These are phyloP conservation scores for Hibiscus trionum DNA, from an alignment of 345 rosid species.

Conservation along the genomic window DNA sequence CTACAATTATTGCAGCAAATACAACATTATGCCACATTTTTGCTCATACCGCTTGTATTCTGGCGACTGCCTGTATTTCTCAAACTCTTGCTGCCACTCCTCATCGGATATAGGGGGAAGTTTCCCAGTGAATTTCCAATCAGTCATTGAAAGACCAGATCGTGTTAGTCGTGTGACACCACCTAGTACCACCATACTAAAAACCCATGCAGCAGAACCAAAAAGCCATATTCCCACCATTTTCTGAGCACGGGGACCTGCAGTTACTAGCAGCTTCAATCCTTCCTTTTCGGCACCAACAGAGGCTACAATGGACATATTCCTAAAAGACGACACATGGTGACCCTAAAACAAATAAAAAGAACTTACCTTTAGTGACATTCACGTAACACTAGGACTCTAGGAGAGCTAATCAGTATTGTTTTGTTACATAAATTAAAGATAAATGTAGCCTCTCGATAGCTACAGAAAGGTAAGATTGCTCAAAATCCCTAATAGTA, in stretches of 20 bases:
- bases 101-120: constrained; percentile 82
- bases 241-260: constrained; percentile 80
- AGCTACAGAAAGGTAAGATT: not conserved
- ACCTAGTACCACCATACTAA: constrained; percentile 87
- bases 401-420: not conserved
- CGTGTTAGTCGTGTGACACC: constrained; percentile 80
- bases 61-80: constrained; percentile 80
- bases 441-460: not conserved
- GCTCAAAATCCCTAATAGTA: not conserved
- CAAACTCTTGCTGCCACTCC: constrained; percentile 78
- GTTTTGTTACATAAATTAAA: not conserved
- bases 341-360: constrained; percentile 37
- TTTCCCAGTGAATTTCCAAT: constrained; percentile 80
- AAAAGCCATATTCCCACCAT: constrained; percentile 90
- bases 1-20: not conserved
- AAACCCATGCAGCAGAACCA: constrained; percentile 92
- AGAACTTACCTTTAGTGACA: not conserved
- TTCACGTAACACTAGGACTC: not conserved
- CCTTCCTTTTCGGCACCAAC: constrained; percentile 49
- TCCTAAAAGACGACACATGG: constrained; percentile 33
- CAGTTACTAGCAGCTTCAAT: constrained; percentile 58
- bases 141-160: constrained; percentile 95
- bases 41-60: constrained; percentile 59
- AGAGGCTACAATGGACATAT: constrained; percentile 46
- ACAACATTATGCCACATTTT: not conserved